Percentiles rank a stretch among this genome's conserved stretches.
Evolutionary conservation across 2,329 filamentous ascomycete genomes (phyloP).

Genomic region (Xylaria sp.): DNA sequence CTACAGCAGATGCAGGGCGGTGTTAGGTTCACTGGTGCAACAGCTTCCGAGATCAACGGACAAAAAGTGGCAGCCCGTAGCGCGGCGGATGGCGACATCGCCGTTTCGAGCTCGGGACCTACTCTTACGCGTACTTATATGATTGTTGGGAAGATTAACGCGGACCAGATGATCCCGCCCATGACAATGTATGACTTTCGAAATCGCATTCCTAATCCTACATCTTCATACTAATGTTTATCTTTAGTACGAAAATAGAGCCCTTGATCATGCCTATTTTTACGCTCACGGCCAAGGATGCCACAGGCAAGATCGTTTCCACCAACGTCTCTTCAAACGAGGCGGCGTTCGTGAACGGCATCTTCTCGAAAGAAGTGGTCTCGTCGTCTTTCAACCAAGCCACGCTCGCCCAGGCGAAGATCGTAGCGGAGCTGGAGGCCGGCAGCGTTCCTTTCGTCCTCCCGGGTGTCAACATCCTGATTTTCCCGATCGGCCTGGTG

Average conservation of each 20-base stretch:
- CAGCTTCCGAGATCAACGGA: conserved; percentile 46
- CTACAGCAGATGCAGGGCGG: conserved; percentile 60
- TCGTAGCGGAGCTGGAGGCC: conserved; percentile 52
- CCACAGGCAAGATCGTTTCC: conserved; percentile 57
- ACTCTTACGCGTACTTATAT: conserved; percentile 66
- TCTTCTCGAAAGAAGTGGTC: conserved; percentile 66
- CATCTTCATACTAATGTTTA: neutral
- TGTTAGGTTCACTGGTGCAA: conserved; percentile 60
- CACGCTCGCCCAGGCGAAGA: conserved; percentile 55
- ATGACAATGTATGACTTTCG: conserved; percentile 65
- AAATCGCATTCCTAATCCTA: neutral
- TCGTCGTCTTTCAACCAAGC: conserved; percentile 57
- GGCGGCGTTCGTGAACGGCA: conserved; percentile 72
- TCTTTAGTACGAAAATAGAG: conserved; percentile 61
- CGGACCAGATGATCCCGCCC: conserved; percentile 56
- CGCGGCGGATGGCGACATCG: neutral
- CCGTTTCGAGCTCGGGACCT: conserved; percentile 38
- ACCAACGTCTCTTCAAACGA: conserved; percentile 73
- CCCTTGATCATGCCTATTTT: conserved; percentile 71
- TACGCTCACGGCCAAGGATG: conserved; percentile 64
- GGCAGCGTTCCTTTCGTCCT: conserved; percentile 69
- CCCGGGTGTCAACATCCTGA: conserved; percentile 69
- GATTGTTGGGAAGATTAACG: conserved; percentile 72
- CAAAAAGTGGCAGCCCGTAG: conserved; percentile 7
- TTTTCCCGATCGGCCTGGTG: conserved; percentile 73